Base-by-base conservation (phyloP, 2,329 filamentous ascomycete genomes). In the Penicillium sp. region DNA sequence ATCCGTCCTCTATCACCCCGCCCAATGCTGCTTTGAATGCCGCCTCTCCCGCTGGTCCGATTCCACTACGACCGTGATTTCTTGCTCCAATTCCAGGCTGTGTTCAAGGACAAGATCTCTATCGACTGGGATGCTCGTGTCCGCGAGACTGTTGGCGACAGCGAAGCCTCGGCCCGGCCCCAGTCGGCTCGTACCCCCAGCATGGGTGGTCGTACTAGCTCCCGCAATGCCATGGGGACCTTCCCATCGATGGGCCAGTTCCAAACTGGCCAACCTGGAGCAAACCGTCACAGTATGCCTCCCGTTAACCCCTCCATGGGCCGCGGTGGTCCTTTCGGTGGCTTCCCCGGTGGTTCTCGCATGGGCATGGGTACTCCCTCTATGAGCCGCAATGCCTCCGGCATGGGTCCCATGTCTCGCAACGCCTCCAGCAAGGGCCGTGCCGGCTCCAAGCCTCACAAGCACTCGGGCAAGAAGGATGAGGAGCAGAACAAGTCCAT, bases 51-150 rank as follows among this genome's bases (percentile, higher is more conserved):
- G 77, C 81, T 27, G 87, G 72, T n/a, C 48, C 69, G 86, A 74
- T 95, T 94, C 76, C 90, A 94, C 69, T 98, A 98, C 70, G 89
- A 97, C 72, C 87, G 90, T 62, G 85, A 86, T 60, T 98, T 98
- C 77, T 75, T 98, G 72, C 78, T 98, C 24, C 93, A 98, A 66
- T 98, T 98, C 78, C 88, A 96, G 73, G 81, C 81, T 60, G 89
- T 95, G 16, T 98, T 96, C 74, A 94, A 89, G 53, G 93, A 98
- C 76, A 94, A 96, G 73, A 93, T 93, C 11, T 95, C 89, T 0
- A 71, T 90, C 35, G 91, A 97, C 64, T 98, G 95, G 81, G 87
- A 94, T 64, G 78, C 85, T 56, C 90, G 93, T 63, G 84, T 98
- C 51, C 78, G 91, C 79, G 84, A 86, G 72, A 77, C 85, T 75